Percentiles rank a stretch among this genome's conserved stretches.
phyloP scores from a whole-genome alignment of 345 rosid genomes.

The Syzygium aromaticum region DNA sequence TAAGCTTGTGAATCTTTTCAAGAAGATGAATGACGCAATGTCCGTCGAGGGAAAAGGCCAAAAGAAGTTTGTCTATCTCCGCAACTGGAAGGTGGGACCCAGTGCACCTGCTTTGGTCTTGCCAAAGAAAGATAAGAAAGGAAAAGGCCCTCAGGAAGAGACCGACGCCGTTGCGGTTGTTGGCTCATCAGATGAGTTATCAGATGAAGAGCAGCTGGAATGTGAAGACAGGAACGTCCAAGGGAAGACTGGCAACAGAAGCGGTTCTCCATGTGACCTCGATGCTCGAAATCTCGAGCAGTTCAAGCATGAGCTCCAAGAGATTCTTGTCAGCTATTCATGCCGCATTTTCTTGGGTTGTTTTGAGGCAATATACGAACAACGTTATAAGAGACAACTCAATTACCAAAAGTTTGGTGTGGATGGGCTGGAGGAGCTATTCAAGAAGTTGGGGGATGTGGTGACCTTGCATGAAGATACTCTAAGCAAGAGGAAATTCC shows the following conservation, averaged over 20 bases:
- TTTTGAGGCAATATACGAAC: slow-evolving; percentile 77
- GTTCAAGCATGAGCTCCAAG: slow-evolving; percentile 78
- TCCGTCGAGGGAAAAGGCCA: slow-evolving; percentile 69
- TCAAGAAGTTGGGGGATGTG: slow-evolving; percentile 56
- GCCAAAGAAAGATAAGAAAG: slow-evolving; percentile 51
- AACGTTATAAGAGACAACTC: slow-evolving; percentile 66
- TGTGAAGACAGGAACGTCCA: slow-evolving; percentile 20
- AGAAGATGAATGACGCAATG: slow-evolving; percentile 68
- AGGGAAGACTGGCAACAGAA: slow-evolving; percentile 11
- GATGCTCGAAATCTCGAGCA: slow-evolving; percentile 33
- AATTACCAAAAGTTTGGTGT: slow-evolving; percentile 51
- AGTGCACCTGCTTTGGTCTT: slow-evolving; percentile 36
- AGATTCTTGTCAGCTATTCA: slow-evolving; percentile 80
- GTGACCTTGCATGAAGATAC: slow-evolving; percentile 62
- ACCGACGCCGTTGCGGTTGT: slow-evolving; percentile 14
- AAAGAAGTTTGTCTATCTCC: slow-evolving; percentile 59
- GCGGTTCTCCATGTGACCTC: slow-evolving; percentile 15
- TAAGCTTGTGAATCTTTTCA: slow-evolving; percentile 81
- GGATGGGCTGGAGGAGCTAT: slow-evolving; percentile 65
- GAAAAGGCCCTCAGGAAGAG: slow-evolving; percentile 31
- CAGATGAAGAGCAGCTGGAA: slow-evolving; percentile 53
- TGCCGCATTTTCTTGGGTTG: slow-evolving; percentile 57
- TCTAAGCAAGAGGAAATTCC: slow-evolving; percentile 43
- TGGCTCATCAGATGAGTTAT: slow-evolving; percentile 66
- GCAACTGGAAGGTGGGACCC: slow-evolving; percentile 45